Base-by-base conservation (phyloP, 1,284 basidiomycete species). In the Irpex lacteus region DNA sequence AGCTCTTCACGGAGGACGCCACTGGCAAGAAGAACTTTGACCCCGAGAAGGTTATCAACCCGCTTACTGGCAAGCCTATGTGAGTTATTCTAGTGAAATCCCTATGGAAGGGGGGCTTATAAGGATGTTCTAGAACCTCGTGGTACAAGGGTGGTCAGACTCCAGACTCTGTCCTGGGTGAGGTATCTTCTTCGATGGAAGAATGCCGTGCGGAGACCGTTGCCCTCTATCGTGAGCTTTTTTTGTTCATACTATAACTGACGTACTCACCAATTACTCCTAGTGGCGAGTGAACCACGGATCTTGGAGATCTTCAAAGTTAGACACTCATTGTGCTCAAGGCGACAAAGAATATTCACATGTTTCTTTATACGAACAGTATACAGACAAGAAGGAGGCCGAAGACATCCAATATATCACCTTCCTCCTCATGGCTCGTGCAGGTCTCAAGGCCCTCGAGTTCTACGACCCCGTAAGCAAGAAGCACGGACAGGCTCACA, bases 401-500 rank as follows among this genome's bases (percentile, higher is more conserved):
- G 89, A 93, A 61, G 89, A 93, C 55, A 82, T 95, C 19, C 88
- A 92, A 68, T 92, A 91, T 71, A 82, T 90, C 70, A 90, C 89
- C 0, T 96, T 92, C 82, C 80, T 95, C 36, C 74, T 91, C 59
- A 95, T 95, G 93, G 90, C 88, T 13, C 85, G 92, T n/a, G 88
- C 86, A 40, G 94, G 93, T 64, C 75, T 95, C 19, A 83, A 88
- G 53, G 92, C 86, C 1, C 81, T 96, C 52, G 92, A 95, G 75
- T 94, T 82, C 74, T 96, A 91, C 68, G 91, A 96, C 72, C 92
- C 93, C 26, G 79, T 77, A 34, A 90, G 87, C 6, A 80, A 87
- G 74, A 94, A 93, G 75, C 93, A 95, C 71, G 91, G 93, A 18
- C 94, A 95, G 73, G 94, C 94, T 15, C 94, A 95, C 72, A 95